A percentile compares a stretch with the other conserved stretches of the same genome.
Evolutionary conservation across 2,329 filamentous ascomycete species (phyloP).

Genomic region (Raffaelea arxii): DNA sequence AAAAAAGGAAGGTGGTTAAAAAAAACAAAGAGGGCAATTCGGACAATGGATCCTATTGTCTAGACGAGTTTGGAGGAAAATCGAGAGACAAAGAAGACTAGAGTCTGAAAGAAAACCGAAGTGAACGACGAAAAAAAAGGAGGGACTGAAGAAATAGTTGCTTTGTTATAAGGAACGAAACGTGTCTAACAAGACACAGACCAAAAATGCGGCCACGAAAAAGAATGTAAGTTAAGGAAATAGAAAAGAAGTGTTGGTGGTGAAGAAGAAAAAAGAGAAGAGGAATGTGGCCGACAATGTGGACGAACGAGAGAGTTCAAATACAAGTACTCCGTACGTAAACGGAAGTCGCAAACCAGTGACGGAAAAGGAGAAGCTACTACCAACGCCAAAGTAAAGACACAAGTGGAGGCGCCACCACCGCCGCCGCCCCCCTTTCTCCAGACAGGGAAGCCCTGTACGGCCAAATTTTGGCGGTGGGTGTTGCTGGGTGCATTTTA

Average conservation of each 20-base stretch:
- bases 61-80: background rate
- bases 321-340: background rate
- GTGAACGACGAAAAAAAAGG: constrained; percentile 2
- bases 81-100: constrained; percentile 1
- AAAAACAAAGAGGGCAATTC: background rate
- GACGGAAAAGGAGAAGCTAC: background rate
- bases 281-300: background rate
- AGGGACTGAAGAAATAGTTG: constrained; percentile 1
- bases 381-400: too few relatives aligned
- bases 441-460: background rate
- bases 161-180: constrained; percentile 8
- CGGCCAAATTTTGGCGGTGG: too few relatives aligned
- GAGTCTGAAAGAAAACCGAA: background rate
- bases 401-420: too few relatives aligned
- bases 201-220: constrained; percentile 7
- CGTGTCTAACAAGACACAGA: constrained; percentile 11
- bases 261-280: constrained; percentile 2
- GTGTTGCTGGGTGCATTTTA: too few relatives aligned
- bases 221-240: constrained; percentile 10
- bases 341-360: background rate
- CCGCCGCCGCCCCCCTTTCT: too few relatives aligned
- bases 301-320: background rate
- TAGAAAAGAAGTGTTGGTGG: constrained; percentile 3
- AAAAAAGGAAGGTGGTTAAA: background rate
- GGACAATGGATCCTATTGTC: background rate